Base-by-base conservation (phyloP, 305 asterid genomes). In the Caryopteris hybrid region DNA sequence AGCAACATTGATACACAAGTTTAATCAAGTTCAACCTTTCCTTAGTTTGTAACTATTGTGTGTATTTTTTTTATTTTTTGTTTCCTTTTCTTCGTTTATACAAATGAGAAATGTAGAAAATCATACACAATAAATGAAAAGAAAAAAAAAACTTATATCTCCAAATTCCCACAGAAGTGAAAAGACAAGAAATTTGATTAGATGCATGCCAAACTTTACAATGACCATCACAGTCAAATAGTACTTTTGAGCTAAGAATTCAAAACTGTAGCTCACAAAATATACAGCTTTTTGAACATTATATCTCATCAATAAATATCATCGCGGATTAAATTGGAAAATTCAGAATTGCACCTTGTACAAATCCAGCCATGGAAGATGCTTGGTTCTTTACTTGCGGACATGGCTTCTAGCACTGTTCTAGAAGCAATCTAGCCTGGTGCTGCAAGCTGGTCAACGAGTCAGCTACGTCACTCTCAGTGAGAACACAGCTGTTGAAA, bases 391-490 rank as follows among this genome's bases (percentile, higher is more conserved):
- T n/a, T n/a, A n/a, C n/a, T n/a, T n/a, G n/a, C n/a, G n/a, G n/a
- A n/a, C n/a, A n/a, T n/a, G n/a, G 17, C 59, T 57, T 42, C 63
- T 76, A 81, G 10, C 42, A 52, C 79, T 80, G 86, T 74, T 79
- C 78, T 7, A 90, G 74, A 58, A 88, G 81, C 69, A 77, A 66
- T 78, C 84, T 86, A 7, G 84, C 84, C 75, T 70, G 79, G 66
- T 43, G 57, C 70, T 89, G 99, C 75, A 91, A 80, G 74, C 79
- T 80, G 39, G 70, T 69, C 58, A 90, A 79, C 45, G 73, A 69
- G 64, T 36, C 75, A 21, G 53, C 55, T 14, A 46, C 60, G 69
- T 36, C 63, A 43, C 71, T 64, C 43, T 78, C 70, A 6, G 67
- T 7, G 21, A 29, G 18, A 25, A 72, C 51, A 39, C 29, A n/a